phyloP scores from a whole-genome alignment of 1,284 basidiomycete genomes.

The Wolfiporia cocos region DNA sequence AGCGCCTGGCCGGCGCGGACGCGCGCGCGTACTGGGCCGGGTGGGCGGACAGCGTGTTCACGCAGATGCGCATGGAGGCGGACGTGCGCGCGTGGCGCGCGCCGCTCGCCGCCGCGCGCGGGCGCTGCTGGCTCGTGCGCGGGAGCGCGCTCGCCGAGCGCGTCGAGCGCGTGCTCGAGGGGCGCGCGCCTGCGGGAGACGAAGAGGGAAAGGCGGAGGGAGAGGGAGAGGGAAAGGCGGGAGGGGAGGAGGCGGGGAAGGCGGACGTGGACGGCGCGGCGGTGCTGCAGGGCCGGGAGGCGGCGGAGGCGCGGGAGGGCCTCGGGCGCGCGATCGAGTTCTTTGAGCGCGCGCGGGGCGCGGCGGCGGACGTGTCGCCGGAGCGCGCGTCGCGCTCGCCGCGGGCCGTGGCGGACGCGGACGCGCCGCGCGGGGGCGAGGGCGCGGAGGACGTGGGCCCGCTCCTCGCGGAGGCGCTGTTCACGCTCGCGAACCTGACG shows the following conservation, averaged over 20 bases:
- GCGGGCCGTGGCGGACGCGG: neutral
- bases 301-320: conserved; percentile 37
- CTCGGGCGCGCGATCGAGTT: conserved; percentile 34
- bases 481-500: conserved; percentile 53
- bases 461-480: conserved; percentile 44
- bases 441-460: conserved; percentile 10
- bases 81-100: conserved; percentile 41
- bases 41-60: conserved; percentile 55
- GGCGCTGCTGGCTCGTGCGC: conserved; percentile 48
- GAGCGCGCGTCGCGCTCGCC: too few relatives aligned
- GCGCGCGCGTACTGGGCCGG: conserved; percentile 49
- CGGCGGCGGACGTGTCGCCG: conserved; percentile 18
- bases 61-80: conserved; percentile 56
- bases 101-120: conserved; percentile 39
- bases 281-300: neutral
- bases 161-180: conserved; percentile 42
- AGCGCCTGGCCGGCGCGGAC: conserved; percentile 37
- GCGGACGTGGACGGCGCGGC: too few relatives aligned
- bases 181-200: too few relatives aligned
- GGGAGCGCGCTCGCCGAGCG: conserved; percentile 48
- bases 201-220: too few relatives aligned
- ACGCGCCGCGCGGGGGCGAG: conserved; percentile 10
- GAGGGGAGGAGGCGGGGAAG: too few relatives aligned
- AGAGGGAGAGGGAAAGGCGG: conserved; percentile 32
- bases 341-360: conserved; percentile 43